phyloP scores from a whole-genome alignment of 179 eudicot genomes.

The Carnegiea gigantea region DNA sequence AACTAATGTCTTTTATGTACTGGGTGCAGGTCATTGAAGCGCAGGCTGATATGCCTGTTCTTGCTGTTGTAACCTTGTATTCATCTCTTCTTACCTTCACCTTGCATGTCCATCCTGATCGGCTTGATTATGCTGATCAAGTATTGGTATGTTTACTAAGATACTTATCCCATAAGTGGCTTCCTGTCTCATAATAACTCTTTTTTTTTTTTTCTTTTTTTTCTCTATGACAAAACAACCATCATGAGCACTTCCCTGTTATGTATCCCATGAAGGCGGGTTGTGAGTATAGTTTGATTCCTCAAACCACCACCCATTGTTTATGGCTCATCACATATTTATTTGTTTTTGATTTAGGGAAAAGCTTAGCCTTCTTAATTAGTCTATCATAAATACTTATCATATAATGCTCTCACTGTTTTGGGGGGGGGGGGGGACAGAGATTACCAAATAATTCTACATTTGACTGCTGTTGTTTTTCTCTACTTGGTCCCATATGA shows the following conservation, averaged over 20 bases:
- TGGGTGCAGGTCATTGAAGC: slow-evolving; percentile 91
- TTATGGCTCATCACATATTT: too few relatives aligned
- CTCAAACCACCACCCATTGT: neutral
- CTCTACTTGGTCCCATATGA: neutral
- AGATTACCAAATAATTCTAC: neutral
- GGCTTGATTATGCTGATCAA: slow-evolving; percentile 98
- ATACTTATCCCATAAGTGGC: slow-evolving; percentile 10
- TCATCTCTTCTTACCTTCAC: slow-evolving; percentile 95
- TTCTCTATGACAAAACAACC: neutral
- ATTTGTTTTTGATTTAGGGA: too few relatives aligned
- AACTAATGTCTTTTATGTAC: slow-evolving; percentile 15
- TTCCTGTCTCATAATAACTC: neutral
- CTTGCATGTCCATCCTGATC: slow-evolving; percentile 90
- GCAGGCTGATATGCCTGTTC: slow-evolving; percentile 85
- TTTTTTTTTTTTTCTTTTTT: too few relatives aligned
- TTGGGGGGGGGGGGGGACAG: too few relatives aligned
- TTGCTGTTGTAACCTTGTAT: slow-evolving; percentile 81
- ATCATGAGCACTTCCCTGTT: neutral
- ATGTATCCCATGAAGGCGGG: neutral
- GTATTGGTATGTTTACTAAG: slow-evolving; percentile 70
- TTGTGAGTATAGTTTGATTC: neutral
- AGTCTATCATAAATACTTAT: too few relatives aligned
- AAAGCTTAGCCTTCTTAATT: neutral
- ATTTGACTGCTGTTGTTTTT: neutral
- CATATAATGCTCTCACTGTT: too few relatives aligned